Evolutionary conservation across 768 basidiomycete species (phyloP).

Genomic region (Leccinum imitatum): DNA sequence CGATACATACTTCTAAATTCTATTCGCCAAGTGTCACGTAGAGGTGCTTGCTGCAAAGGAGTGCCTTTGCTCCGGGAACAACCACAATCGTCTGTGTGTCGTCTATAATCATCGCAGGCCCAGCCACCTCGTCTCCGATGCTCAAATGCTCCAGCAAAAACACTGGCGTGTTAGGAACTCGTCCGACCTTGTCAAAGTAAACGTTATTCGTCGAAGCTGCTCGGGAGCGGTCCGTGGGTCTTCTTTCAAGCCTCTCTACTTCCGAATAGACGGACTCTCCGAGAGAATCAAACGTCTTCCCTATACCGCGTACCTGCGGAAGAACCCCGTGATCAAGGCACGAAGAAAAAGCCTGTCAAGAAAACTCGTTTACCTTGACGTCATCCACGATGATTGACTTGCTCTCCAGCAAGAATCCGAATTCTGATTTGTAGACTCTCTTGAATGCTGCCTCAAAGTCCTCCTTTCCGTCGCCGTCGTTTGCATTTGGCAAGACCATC

Average conservation of each 20-base stretch:
- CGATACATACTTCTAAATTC: neutral
- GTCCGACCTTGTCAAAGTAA: conserved; percentile 80
- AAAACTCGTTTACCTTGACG: conserved; percentile 59
- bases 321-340: neutral
- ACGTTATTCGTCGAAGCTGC: conserved; percentile 61
- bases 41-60: conserved; percentile 70
- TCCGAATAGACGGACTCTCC: conserved; percentile 80
- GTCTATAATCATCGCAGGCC: conserved; percentile 94
- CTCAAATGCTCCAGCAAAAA: conserved; percentile 65
- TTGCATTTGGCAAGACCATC: conserved; percentile 68
- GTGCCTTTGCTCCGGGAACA: conserved; percentile 66
- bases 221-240: conserved; percentile 37
- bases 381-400: conserved; percentile 89
- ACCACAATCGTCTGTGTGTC: conserved; percentile 94
- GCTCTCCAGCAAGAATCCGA: conserved; percentile 87
- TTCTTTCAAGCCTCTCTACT: conserved; percentile 51
- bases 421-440: conserved; percentile 78
- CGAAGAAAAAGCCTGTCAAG: neutral
- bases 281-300: conserved; percentile 83
- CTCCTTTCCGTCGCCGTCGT: conserved; percentile 53
- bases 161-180: conserved; percentile 78
- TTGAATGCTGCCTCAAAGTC: conserved; percentile 83
- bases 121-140: conserved; percentile 70
- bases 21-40: conserved; percentile 44
- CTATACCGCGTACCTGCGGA: conserved; percentile 77